Percentiles rank a stretch among this genome's conserved stretches.
Conservation (phyloP, 176 grass and related monocot genomes). For the Eleusine indica region DNA sequence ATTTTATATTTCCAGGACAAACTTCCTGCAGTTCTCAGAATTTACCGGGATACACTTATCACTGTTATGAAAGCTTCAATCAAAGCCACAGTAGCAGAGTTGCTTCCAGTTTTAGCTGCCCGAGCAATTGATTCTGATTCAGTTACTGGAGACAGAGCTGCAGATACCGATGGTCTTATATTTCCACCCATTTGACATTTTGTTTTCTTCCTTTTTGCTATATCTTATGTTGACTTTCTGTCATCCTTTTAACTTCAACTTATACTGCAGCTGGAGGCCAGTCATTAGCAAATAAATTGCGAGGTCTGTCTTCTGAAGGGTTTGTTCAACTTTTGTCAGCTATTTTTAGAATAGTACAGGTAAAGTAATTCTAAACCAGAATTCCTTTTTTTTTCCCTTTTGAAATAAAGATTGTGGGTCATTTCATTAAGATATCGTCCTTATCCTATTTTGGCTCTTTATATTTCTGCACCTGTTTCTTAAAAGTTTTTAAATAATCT, state of each 20-base stretch:
- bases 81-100: slow-evolving; percentile 89
- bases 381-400: not conserved
- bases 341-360: slow-evolving; percentile 96
- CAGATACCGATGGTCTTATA: slow-evolving; percentile 76
- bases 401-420: not conserved
- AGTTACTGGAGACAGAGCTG: slow-evolving; percentile 60
- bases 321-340: slow-evolving; percentile 94
- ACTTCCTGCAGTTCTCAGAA: slow-evolving; percentile 84
- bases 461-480: not conserved
- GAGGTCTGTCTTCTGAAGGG: slow-evolving; percentile 83
- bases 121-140: slow-evolving; percentile 78
- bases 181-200: slow-evolving; percentile 33
- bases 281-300: slow-evolving; percentile 91
- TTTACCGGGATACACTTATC: slow-evolving; percentile 96
- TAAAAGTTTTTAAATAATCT: slow-evolving; percentile 7
- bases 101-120: slow-evolving; percentile 83
- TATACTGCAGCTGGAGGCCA: slow-evolving; percentile 69
- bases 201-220: slow-evolving; percentile 24
- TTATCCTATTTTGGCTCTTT: not conserved
- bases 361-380: slow-evolving; percentile 36
- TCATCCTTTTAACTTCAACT: slow-evolving; percentile 28
- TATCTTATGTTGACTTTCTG: slow-evolving; percentile 13
- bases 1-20: slow-evolving; percentile 71
- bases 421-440: slow-evolving; percentile 5
- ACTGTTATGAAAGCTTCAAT: slow-evolving; percentile 99